Percentiles rank a stretch among this genome's conserved stretches.
These are phyloP conservation scores for Ophiostoma ulmi DNA, from an alignment of 2,329 filamentous ascomycete species.

Conservation along the genomic window DNA sequence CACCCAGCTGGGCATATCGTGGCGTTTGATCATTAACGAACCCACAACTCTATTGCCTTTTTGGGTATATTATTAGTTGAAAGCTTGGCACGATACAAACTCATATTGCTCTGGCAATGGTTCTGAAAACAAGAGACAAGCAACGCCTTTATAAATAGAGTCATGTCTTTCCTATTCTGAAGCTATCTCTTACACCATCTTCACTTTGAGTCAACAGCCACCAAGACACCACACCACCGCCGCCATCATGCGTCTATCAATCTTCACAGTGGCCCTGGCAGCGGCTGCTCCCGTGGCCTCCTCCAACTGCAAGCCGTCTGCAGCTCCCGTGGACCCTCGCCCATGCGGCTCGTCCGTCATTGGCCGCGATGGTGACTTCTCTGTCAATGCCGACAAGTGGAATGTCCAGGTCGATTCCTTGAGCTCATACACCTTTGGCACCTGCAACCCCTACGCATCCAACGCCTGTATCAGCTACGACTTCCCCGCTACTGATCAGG, in stretches of 20 bases:
- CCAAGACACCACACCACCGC: background rate
- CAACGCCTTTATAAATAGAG: background rate
- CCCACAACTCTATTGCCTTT: background rate
- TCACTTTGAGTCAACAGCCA: background rate
- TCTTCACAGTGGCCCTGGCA: background rate
- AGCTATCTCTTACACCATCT: too few relatives aligned
- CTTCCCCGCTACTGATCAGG: background rate
- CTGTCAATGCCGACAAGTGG: background rate
- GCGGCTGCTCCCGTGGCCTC: background rate
- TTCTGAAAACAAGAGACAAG: background rate
- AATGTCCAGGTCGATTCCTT: background rate
- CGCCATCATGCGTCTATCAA: background rate
- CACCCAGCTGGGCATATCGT: background rate
- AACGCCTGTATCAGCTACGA: background rate
- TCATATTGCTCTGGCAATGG: background rate
- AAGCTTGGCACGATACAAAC: background rate
- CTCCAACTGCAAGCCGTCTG: conserved; percentile 1
- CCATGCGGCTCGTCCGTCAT: background rate
- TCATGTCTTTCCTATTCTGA: background rate
- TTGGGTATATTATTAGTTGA: background rate
- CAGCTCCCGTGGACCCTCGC: background rate
- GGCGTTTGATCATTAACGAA: background rate
- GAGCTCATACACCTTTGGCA: background rate
- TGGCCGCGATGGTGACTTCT: background rate
- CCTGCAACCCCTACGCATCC: background rate